Percentiles rank a stretch among this genome's conserved stretches.
These are phyloP conservation scores for Ceratocystiopsis sp. DNA, from an alignment of 2,329 filamentous ascomycete genomes.

Conservation along the genomic window DNA sequence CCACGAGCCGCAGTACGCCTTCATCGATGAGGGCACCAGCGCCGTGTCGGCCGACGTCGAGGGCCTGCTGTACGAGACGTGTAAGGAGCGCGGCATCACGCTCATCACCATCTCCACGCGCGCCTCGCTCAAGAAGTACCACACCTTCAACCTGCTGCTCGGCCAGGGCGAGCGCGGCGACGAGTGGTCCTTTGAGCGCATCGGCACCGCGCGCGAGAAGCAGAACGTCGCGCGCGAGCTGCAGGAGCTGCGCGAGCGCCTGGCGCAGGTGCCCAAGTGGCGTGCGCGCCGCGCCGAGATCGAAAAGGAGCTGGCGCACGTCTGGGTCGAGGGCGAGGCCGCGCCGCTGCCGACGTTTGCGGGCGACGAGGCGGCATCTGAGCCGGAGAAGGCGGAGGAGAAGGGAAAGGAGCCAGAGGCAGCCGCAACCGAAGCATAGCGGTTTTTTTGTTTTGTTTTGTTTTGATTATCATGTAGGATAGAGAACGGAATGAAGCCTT, in stretches of 20 bases:
- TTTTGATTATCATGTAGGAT: no score
- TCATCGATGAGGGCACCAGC: slow-evolving; percentile 89
- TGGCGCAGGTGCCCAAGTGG: slow-evolving; percentile 73
- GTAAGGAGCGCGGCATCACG: slow-evolving; percentile 86
- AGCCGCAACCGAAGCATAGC: no score
- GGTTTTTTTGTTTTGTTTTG: no score
- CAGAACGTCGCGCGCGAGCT: slow-evolving; percentile 84
- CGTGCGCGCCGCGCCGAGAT: slow-evolving; percentile 64
- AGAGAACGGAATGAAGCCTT: no score
- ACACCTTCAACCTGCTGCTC: slow-evolving; percentile 77
- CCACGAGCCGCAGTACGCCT: slow-evolving; percentile 85
- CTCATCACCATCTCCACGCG: slow-evolving; percentile 92
- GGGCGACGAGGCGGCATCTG: slow-evolving; percentile 11
- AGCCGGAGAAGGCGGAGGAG: not conserved
- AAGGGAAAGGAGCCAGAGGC: not conserved
- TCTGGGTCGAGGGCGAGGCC: slow-evolving; percentile 39
- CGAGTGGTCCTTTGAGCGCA: slow-evolving; percentile 83
- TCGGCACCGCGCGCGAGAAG: slow-evolving; percentile 87
- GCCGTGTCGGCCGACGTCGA: slow-evolving; percentile 92
- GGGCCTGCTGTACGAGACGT: slow-evolving; percentile 78
- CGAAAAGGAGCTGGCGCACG: slow-evolving; percentile 56
- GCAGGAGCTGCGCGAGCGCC: slow-evolving; percentile 60
- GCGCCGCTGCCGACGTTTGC: slow-evolving; percentile 31
- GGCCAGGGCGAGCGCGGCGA: slow-evolving; percentile 67
- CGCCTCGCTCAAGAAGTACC: slow-evolving; percentile 87